Conservation (phyloP, 805 yeast genomes). For the Nakazawaea wyomingensis region DNA sequence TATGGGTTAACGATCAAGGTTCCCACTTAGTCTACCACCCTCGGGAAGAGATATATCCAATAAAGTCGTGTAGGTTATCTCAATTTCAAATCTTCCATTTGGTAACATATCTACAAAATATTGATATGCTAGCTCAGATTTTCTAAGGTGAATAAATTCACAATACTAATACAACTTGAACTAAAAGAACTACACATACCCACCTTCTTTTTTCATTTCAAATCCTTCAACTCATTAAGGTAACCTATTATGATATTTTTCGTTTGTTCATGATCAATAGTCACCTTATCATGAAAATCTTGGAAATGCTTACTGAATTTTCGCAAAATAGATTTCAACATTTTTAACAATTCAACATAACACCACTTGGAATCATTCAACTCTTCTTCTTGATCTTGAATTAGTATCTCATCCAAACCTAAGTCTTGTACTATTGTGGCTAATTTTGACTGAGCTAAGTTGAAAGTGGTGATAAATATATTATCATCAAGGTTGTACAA, state of each 20-base stretch:
- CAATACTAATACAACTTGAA: too few relatives aligned
- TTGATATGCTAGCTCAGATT: too few relatives aligned
- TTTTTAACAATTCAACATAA: slow-evolving; percentile 30
- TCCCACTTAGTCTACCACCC: too few relatives aligned
- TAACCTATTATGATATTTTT: background rate
- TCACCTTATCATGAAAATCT: background rate
- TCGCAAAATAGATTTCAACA: slow-evolving; percentile 15
- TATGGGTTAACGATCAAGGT: too few relatives aligned
- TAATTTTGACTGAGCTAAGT: slow-evolving; percentile 23
- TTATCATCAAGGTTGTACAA: slow-evolving; percentile 5
- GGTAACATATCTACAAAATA: too few relatives aligned
- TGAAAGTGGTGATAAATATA: slow-evolving; percentile 5
- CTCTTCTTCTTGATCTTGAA: slow-evolving; percentile 22
- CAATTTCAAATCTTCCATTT: too few relatives aligned
- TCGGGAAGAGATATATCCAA: too few relatives aligned
- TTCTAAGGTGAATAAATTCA: too few relatives aligned
- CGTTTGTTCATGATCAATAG: slow-evolving; percentile 1
- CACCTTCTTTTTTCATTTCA: too few relatives aligned
- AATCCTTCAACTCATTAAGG: background rate
- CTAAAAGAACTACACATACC: too few relatives aligned
- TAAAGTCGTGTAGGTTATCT: too few relatives aligned
- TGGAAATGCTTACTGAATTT: background rate
- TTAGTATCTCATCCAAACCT: slow-evolving; percentile 17
- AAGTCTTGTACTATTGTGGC: background rate
- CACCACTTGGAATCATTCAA: slow-evolving; percentile 37